Percentiles rank a stretch among this genome's conserved stretches.
Conservation (phyloP, 2,329 filamentous ascomycete species). For the Botrytis elliptica region DNA sequence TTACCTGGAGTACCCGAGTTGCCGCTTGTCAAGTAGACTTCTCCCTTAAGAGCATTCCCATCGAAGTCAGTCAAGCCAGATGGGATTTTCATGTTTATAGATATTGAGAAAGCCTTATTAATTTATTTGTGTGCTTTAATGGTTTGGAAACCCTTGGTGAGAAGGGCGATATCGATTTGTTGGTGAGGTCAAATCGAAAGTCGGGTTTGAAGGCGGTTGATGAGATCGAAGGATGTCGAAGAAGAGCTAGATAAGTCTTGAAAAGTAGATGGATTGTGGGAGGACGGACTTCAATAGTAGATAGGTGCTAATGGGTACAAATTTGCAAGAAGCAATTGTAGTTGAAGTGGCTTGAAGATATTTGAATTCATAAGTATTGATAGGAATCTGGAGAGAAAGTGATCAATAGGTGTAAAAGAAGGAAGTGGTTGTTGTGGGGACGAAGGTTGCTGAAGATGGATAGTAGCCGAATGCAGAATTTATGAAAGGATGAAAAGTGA, state of each 20-base stretch:
- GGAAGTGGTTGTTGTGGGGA: not conserved
- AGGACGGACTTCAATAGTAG: not conserved
- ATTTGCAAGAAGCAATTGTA: not conserved
- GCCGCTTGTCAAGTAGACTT: conserved; percentile 1
- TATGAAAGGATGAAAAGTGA: not conserved
- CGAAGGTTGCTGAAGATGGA: not conserved
- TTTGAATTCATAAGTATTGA: not conserved
- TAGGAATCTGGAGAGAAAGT: not conserved
- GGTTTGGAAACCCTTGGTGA: not conserved
- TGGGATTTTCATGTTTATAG: conserved; percentile 17
- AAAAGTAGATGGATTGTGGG: not conserved
- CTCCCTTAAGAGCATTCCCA: conserved; percentile 16
- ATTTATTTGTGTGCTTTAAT: not conserved
- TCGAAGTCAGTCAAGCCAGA: conserved; percentile 3
- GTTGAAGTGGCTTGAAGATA: not conserved
- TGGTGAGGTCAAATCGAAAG: not conserved
- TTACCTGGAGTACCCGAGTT: not conserved
- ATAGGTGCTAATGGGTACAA: not conserved
- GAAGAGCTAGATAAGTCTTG: not conserved
- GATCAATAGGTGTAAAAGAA: not conserved
- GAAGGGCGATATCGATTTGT: too few species aligned
- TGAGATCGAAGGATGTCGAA: not conserved
- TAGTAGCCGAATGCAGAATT: not conserved
- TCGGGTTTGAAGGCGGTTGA: not conserved
- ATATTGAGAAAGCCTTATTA: not conserved